Base-by-base conservation (phyloP, 768 basidiomycete genomes). In the Calocera viscosa region DNA sequence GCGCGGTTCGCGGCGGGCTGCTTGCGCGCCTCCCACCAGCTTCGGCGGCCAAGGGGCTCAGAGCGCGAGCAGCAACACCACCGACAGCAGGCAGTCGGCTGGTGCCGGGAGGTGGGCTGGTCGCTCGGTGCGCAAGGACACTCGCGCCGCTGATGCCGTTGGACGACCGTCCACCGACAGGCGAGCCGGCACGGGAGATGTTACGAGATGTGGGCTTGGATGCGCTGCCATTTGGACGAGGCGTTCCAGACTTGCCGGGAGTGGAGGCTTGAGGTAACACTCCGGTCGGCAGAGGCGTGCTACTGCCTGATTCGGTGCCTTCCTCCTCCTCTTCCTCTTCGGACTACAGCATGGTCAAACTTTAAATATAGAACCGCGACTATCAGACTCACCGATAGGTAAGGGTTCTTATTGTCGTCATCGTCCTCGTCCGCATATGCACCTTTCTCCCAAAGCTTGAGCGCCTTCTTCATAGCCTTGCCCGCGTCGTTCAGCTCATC, bases 321-420 rank as follows among this genome's bases (percentile, higher is more conserved):
- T 60, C 53, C 53, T 60, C 14, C 30, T 60, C 53, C 53, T 60
- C 53, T 60, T 60, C 53, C 30, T 60, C 53, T 26, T 60, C 53
- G 24, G 53, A 60, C 53, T 60, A 26, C 10, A 60, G 5, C 19
- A 32, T 22, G 26, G 53, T 60, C 24, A 60, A 26, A 30, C 22
- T 19, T 2, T 3, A 24, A 2, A 10, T 14, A 26, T 26, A 26
- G 65, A n/a, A 14, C 5, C 32, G 12, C 35, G 22, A 17, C 26
- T 38, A 32, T 28, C 2, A 19, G 11, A 10, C 87, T 72, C 74
- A 86, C 90, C 72, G 86, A 88, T 73, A 86, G 86, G 72, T 91
- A 92, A 2, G 91, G 91, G 74, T 93, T 90, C 72, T 84, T 82
- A 47, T 91, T 88, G 24, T 92, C 89, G 49, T 91, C 90, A 64